phyloP scores from a whole-genome alignment of 352 stramenopile genomes.

The Phytophthora tubulina region DNA sequence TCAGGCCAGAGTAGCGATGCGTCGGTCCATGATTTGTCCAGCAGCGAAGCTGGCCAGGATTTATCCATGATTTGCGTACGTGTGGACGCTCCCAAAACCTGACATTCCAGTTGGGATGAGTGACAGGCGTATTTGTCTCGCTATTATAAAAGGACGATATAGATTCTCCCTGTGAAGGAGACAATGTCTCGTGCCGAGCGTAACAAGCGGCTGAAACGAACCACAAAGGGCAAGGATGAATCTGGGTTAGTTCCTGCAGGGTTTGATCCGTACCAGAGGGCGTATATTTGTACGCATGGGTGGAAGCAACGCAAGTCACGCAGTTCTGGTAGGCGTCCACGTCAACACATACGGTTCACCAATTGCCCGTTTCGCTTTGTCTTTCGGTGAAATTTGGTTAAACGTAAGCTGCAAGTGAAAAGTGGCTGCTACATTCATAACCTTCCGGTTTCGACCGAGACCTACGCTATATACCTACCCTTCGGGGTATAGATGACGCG shows the following conservation, averaged over 20 bases:
- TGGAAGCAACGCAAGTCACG: constrained; percentile 1
- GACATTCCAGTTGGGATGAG: background rate
- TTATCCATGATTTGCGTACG: no score
- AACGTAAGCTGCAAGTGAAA: constrained; percentile 13
- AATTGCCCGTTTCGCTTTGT: constrained; percentile 11
- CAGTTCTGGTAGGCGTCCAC: background rate
- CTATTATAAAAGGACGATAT: background rate
- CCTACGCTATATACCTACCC: background rate
- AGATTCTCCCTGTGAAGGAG: constrained; percentile 8
- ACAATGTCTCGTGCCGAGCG: constrained; percentile 15
- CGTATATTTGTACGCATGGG: constrained; percentile 26
- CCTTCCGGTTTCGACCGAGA: background rate
- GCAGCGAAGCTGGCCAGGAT: no score
- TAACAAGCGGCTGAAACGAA: background rate
- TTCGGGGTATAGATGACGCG: background rate
- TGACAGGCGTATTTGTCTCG: background rate
- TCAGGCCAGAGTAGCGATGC: no score
- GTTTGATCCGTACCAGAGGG: constrained; percentile 11
- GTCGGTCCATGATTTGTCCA: no score
- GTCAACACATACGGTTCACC: constrained; percentile 9
- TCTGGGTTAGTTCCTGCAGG: constrained; percentile 1
- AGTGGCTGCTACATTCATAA: constrained; percentile 14
- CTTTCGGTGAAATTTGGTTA: background rate
- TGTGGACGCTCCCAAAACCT: background rate
- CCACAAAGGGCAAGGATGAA: constrained; percentile 7